Percentiles rank a stretch among this genome's conserved stretches.
Evolutionary conservation across 2,329 filamentous ascomycete species (phyloP).

Genomic region (Plenodomus lindquistii): DNA sequence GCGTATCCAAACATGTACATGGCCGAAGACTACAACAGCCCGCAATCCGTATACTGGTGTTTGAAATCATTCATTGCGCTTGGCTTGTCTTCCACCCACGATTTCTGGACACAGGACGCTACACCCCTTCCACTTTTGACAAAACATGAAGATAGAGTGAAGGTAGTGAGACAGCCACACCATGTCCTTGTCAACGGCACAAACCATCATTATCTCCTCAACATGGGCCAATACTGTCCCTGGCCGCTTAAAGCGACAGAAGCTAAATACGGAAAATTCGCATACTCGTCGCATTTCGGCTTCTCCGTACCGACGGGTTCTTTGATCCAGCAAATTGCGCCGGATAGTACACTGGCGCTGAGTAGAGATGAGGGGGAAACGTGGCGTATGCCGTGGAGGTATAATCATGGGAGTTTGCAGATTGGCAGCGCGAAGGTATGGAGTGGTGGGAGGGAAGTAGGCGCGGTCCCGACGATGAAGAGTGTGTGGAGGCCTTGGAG

Average conservation of each 20-base stretch:
- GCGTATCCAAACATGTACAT: slow-evolving; percentile 58
- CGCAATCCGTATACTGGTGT: slow-evolving; percentile 60
- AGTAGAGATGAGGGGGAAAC: slow-evolving; percentile 46
- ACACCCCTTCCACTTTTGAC: slow-evolving; percentile 39
- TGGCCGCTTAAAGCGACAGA: slow-evolving; percentile 44
- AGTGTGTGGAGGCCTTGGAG: slow-evolving; percentile 37
- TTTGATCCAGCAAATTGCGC: slow-evolving; percentile 46
- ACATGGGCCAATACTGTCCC: slow-evolving; percentile 39
- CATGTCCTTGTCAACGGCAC: slow-evolving; percentile 52
- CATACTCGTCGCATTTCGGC: slow-evolving; percentile 42
- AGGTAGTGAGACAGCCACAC: slow-evolving; percentile 37
- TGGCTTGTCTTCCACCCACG: slow-evolving; percentile 39
- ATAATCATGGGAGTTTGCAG: background rate
- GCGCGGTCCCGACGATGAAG: slow-evolving; percentile 14
- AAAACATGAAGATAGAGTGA: background rate
- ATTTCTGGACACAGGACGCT: slow-evolving; percentile 54
- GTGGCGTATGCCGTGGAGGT: slow-evolving; percentile 47
- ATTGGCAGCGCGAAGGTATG: slow-evolving; percentile 10
- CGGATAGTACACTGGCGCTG: slow-evolving; percentile 45
- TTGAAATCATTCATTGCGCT: slow-evolving; percentile 56
- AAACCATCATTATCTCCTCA: slow-evolving; percentile 40
- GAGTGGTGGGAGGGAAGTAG: background rate
- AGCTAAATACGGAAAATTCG: slow-evolving; percentile 42
- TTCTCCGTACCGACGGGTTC: slow-evolving; percentile 47
- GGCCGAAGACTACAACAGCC: slow-evolving; percentile 61